These are phyloP conservation scores for Talaromyces sp. DNA, from an alignment of 2,329 filamentous ascomycete species.

Conservation along the genomic window DNA sequence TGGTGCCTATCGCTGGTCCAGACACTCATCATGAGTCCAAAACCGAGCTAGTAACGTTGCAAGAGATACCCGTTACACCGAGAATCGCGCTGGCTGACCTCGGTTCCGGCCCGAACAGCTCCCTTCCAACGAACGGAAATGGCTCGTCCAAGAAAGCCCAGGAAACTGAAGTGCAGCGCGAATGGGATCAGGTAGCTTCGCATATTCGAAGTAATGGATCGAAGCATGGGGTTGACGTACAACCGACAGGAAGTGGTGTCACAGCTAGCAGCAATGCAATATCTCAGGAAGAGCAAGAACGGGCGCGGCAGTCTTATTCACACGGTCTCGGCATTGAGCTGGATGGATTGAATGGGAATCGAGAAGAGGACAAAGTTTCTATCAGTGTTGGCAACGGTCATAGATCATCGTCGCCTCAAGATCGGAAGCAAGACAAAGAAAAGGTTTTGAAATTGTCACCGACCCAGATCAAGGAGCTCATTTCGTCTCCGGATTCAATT, in stretches of 20 bases:
- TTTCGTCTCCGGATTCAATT: constrained; percentile 48
- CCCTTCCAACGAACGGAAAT: neutral
- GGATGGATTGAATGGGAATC: neutral
- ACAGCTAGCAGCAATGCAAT: neutral
- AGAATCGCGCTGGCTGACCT: constrained; percentile 16
- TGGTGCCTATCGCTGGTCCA: constrained; percentile 11
- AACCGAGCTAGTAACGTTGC: neutral
- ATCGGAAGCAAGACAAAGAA: constrained; percentile 27
- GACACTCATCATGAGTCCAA: neutral
- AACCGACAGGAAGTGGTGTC: neutral
- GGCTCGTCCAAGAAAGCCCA: neutral
- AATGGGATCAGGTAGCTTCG: constrained; percentile 14
- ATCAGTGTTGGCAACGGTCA: neutral
- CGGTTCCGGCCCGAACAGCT: constrained; percentile 15
- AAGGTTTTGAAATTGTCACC: constrained; percentile 49
- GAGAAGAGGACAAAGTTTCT: neutral
- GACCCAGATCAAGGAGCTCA: constrained; percentile 50
- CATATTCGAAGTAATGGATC: neutral
- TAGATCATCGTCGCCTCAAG: constrained; percentile 3
- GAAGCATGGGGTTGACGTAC: neutral
- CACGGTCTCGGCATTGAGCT: constrained; percentile 13
- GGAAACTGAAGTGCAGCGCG: constrained; percentile 13
- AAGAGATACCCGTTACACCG: neutral
- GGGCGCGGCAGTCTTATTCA: neutral
- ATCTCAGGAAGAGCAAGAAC: neutral